Percentiles rank a stretch among this genome's conserved stretches.
Conservation (phyloP, 2,329 filamentous ascomycete species). For the Aspergillus sojae region DNA sequence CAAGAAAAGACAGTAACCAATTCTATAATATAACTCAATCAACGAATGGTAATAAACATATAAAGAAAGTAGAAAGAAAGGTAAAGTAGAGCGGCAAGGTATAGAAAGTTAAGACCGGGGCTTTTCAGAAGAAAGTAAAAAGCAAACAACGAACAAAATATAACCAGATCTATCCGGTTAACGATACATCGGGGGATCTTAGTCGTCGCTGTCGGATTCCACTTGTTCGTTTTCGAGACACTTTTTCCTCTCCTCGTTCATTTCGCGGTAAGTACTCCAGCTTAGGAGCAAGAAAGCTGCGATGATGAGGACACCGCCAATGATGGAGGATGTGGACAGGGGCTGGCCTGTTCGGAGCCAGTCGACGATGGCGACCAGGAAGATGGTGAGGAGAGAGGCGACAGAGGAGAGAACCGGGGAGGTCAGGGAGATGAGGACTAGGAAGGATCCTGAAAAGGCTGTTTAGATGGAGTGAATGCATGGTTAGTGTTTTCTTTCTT, state of each 20-base stretch:
- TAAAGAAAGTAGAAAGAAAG: not conserved
- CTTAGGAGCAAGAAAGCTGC: constrained; percentile 82
- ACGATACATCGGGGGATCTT: not conserved
- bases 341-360: constrained; percentile 81
- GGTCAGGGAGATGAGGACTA: constrained; percentile 89
- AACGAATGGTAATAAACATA: not conserved
- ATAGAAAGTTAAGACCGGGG: not conserved
- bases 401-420: constrained; percentile 91
- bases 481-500: not conserved
- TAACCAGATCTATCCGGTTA: too few relatives aligned
- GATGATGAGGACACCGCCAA: constrained; percentile 86
- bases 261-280: constrained; percentile 91
- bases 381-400: constrained; percentile 91
- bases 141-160: not conserved
- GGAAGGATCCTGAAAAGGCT: constrained; percentile 87
- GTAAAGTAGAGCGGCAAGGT: not conserved
- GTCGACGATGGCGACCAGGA: constrained; percentile 90
- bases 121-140: not conserved
- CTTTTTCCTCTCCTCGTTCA: constrained; percentile 77
- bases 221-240: constrained; percentile 48
- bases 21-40: not conserved
- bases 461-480: not conserved
- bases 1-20: not conserved
- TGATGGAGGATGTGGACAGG: constrained; percentile 72
- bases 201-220: constrained; percentile 48